These are phyloP conservation scores for Acmispon strigosus DNA, from an alignment of 306 rosid genomes.

Conservation along the genomic window DNA sequence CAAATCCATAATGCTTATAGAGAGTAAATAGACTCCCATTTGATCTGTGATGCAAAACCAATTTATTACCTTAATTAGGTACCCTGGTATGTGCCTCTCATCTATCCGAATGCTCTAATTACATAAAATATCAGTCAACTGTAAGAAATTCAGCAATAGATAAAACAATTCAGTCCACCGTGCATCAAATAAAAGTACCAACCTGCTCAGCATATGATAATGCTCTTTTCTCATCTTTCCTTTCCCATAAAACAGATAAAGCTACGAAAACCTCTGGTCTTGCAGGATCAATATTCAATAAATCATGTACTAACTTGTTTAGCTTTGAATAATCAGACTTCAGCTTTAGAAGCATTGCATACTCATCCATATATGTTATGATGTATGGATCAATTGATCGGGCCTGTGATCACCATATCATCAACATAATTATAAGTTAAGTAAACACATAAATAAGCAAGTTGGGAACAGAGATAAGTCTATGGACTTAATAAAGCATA, in stretches of 20 bases:
- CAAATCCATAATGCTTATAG: not conserved
- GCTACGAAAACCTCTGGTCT: slow-evolving; percentile 98
- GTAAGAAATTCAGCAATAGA: slow-evolving; percentile 22
- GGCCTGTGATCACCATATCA: slow-evolving; percentile 56
- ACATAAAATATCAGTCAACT: slow-evolving; percentile 29
- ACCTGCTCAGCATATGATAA: slow-evolving; percentile 95
- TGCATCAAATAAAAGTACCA: slow-evolving; percentile 18
- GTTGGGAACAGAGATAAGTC: not conserved
- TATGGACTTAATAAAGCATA: slow-evolving; percentile 3
- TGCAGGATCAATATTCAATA: slow-evolving; percentile 78
- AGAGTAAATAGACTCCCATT: not conserved
- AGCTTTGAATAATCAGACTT: slow-evolving; percentile 85
- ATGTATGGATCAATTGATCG: slow-evolving; percentile 85
- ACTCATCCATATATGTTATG: slow-evolving; percentile 95
- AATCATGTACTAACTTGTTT: slow-evolving; percentile 83
- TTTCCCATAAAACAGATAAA: slow-evolving; percentile 89
- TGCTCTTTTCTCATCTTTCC: slow-evolving; percentile 89
- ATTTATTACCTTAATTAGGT: slow-evolving; percentile 80
- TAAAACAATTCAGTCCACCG: slow-evolving; percentile 10
- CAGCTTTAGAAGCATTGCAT: slow-evolving; percentile 93
- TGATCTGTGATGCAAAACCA: slow-evolving; percentile 7
- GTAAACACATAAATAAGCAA: not conserved
- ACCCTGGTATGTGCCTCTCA: slow-evolving; percentile 91
- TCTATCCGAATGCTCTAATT: slow-evolving; percentile 75
- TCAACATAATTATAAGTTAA: not conserved